These are phyloP conservation scores for Solanum sejunctum DNA, from an alignment of 257 asterid species.

Conservation along the genomic window DNA sequence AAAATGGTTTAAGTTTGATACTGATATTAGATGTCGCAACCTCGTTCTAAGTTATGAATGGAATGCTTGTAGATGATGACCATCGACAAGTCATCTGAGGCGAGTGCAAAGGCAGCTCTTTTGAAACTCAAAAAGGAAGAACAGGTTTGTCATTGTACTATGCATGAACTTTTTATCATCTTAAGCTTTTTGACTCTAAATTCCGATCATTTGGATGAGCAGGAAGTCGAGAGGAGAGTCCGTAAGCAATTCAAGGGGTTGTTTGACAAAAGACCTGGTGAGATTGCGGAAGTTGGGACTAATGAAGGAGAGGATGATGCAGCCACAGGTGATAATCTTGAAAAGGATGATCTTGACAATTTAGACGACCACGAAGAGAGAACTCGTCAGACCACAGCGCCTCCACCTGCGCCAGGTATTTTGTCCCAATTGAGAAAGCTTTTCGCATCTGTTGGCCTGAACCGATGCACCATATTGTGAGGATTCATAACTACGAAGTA, in stretches of 20 bases:
- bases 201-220: constrained; percentile 3
- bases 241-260: constrained; percentile 80
- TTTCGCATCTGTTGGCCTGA: constrained; percentile 47
- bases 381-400: constrained; percentile 43
- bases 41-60: neutral
- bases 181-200: neutral
- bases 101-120: constrained; percentile 79
- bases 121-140: constrained; percentile 78
- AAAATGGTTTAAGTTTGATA: neutral
- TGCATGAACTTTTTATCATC: neutral
- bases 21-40: neutral
- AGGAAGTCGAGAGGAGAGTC: constrained; percentile 63
- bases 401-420: constrained; percentile 24
- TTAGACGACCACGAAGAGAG: constrained; percentile 25
- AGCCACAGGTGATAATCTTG: constrained; percentile 18
- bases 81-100: constrained; percentile 67
- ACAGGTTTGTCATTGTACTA: constrained; percentile 48
- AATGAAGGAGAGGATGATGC: constrained; percentile 18
- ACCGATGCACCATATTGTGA: constrained; percentile 73
- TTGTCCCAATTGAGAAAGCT: constrained; percentile 46
- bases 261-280: constrained; percentile 97
- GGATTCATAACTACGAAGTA: neutral
- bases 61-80: constrained; percentile 53
- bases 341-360: constrained; percentile 19
- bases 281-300: constrained; percentile 52